Percentiles rank a stretch among this genome's conserved stretches.
Evolutionary conservation across 345 rosid genomes (phyloP).

Genomic region (Corymbia maculata): DNA sequence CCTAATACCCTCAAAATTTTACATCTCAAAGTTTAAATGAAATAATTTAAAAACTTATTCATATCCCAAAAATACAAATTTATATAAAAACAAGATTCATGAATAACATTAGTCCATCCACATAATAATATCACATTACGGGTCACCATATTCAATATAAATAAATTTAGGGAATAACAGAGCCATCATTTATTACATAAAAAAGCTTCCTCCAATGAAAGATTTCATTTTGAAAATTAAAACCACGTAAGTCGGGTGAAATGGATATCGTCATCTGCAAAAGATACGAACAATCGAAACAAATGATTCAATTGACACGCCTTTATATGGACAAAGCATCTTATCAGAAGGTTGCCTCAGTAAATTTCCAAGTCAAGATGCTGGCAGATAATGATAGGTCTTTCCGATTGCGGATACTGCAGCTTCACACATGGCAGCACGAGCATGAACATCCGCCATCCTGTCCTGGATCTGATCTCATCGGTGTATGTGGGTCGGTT

Average conservation of each 20-base stretch:
- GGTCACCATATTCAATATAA: neutral
- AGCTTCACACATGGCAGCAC: neutral
- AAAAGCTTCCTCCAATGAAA: neutral
- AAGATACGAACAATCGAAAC: neutral
- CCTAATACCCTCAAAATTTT: too few species aligned
- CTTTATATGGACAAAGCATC: neutral
- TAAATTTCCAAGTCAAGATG: neutral
- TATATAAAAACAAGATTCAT: neutral
- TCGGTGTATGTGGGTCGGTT: neutral
- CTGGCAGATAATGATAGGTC: neutral
- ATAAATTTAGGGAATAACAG: neutral
- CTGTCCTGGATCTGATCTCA: neutral
- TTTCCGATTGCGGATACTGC: neutral
- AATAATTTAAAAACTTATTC: too few species aligned
- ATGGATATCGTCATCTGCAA: neutral
- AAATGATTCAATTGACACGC: neutral
- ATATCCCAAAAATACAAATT: neutral
- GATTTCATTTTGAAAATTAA: neutral
- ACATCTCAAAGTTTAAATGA: too few species aligned
- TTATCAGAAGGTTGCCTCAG: neutral
- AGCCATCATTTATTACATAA: neutral
- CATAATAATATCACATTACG: too few species aligned
- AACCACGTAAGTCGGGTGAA: neutral
- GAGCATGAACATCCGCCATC: neutral
- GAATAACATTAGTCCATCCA: neutral